Evolutionary conservation across 23 red algal species (phyloP).

Genomic region (Cyanidioschyzon merolae): DNA sequence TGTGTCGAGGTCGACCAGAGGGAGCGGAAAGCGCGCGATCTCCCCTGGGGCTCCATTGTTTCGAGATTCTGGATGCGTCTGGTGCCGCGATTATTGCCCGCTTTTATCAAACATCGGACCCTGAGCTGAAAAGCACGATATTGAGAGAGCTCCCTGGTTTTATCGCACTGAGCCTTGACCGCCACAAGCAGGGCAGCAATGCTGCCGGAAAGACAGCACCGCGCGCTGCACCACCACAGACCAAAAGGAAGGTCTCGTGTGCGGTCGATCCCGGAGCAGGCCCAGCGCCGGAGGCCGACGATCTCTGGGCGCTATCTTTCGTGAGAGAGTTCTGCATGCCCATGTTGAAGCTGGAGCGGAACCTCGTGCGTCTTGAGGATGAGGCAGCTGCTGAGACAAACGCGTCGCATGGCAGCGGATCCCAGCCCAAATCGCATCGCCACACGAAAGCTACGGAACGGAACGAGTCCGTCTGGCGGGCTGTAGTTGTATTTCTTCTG

Average conservation of each 20-base stretch:
- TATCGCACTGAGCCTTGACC: not conserved
- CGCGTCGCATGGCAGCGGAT: not conserved
- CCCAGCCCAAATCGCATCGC: not conserved
- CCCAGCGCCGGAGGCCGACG: not conserved
- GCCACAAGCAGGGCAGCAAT: not conserved
- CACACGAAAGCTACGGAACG: not conserved
- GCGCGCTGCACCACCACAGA: not conserved
- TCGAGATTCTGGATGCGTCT: not conserved
- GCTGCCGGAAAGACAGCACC: not conserved
- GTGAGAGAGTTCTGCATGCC: not conserved
- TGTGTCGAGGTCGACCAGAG: not conserved
- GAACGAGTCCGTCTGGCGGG: not conserved
- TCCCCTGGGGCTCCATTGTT: not conserved
- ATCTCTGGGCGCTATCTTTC: not conserved
- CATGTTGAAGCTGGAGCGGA: not conserved
- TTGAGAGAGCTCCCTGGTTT: not conserved
- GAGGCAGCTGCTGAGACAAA: not conserved
- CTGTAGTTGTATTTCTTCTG: not conserved
- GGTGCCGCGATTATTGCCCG: not conserved
- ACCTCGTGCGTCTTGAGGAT: not conserved
- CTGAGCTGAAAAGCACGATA: not conserved
- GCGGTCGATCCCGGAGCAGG: no score
- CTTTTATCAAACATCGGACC: not conserved
- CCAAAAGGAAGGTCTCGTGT: not conserved
- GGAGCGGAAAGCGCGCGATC: not conserved